A percentile compares a stretch with the other conserved stretches of the same genome.
These are phyloP conservation scores for Candida yuanshanica DNA, from an alignment of 805 yeast genomes.

Conservation along the genomic window DNA sequence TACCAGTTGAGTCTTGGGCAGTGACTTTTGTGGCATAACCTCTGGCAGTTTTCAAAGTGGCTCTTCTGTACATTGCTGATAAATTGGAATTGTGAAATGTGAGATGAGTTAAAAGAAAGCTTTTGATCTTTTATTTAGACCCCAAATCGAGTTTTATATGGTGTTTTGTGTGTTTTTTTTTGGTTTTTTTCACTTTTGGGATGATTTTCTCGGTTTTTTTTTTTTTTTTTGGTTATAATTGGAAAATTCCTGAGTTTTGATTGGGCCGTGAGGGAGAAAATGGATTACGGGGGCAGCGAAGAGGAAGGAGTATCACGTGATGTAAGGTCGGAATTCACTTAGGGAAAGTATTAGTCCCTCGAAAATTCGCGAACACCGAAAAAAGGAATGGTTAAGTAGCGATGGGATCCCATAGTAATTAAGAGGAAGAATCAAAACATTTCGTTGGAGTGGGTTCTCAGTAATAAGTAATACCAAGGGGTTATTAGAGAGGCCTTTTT, in stretches of 20 bases:
- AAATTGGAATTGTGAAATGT: conserved; percentile 1
- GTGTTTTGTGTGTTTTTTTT: neutral
- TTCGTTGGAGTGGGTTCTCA: too few species aligned
- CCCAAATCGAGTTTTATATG: conserved; percentile 12
- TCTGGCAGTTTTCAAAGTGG: conserved; percentile 23
- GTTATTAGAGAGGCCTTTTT: too few species aligned
- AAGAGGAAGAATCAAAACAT: too few species aligned
- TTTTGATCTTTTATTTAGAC: conserved; percentile 16
- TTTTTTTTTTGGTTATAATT: conserved; percentile 2
- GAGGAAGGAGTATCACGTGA: neutral
- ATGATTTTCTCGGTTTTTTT: conserved; percentile 6
- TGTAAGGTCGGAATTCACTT: neutral
- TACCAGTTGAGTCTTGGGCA: conserved; percentile 52
- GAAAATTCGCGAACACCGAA: too few species aligned
- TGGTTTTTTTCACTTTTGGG: conserved; percentile 1
- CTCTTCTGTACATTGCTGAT: conserved; percentile 4
- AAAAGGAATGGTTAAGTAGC: too few species aligned
- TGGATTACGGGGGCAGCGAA: neutral
- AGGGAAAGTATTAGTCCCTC: too few species aligned
- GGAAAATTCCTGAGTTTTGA: conserved; percentile 1
- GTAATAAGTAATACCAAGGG: too few species aligned
- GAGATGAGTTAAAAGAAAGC: conserved; percentile 11
- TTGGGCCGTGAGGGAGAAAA: neutral
- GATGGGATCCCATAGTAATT: too few species aligned
- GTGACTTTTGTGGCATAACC: conserved; percentile 38